Percentiles rank a stretch among this genome's conserved stretches.
Evolutionary conservation across 2,329 filamentous ascomycete species (phyloP).

Genomic region (Fonsecaea nubica): DNA sequence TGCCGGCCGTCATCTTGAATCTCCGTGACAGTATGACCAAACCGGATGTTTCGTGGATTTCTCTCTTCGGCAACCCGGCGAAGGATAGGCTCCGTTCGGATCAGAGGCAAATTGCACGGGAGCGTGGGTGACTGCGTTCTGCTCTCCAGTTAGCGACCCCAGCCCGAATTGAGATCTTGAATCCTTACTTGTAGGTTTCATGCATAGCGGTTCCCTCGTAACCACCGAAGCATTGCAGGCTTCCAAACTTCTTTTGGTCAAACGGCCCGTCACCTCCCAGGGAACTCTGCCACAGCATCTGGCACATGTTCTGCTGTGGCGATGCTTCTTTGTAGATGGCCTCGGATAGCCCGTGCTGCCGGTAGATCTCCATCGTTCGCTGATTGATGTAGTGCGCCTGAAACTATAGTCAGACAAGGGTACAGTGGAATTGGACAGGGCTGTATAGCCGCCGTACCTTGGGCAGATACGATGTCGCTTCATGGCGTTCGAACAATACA

Average conservation of each 20-base stretch:
- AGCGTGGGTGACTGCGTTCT: too few relatives aligned
- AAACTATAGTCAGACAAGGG: too few relatives aligned
- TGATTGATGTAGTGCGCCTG: conserved; percentile 44
- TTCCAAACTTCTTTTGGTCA: conserved; percentile 2
- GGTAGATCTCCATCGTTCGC: conserved; percentile 40
- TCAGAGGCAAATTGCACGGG: conserved; percentile 8
- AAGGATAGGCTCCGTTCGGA: conserved; percentile 43
- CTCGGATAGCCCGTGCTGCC: conserved; percentile 42
- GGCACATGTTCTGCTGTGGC: conserved; percentile 39
- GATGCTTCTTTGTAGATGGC: conserved; percentile 38
- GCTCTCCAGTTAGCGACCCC: too few relatives aligned
- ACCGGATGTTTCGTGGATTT: conserved; percentile 41
- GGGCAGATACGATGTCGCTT: conserved; percentile 44
- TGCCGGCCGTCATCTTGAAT: neutral
- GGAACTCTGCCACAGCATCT: conserved; percentile 44
- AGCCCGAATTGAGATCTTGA: too few relatives aligned
- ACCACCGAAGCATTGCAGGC: too few relatives aligned
- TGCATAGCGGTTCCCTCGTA: too few relatives aligned
- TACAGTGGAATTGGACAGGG: too few relatives aligned
- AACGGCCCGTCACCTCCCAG: conserved; percentile 39
- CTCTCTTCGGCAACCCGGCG: conserved; percentile 40
- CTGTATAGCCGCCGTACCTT: conserved; percentile 5
- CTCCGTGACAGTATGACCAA: conserved; percentile 2
- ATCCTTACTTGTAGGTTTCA: too few relatives aligned
- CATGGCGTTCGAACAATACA: conserved; percentile 44